These are phyloP conservation scores for Dendrobium officinale DNA, from an alignment of 106 monocot genomes.

Conservation along the genomic window DNA sequence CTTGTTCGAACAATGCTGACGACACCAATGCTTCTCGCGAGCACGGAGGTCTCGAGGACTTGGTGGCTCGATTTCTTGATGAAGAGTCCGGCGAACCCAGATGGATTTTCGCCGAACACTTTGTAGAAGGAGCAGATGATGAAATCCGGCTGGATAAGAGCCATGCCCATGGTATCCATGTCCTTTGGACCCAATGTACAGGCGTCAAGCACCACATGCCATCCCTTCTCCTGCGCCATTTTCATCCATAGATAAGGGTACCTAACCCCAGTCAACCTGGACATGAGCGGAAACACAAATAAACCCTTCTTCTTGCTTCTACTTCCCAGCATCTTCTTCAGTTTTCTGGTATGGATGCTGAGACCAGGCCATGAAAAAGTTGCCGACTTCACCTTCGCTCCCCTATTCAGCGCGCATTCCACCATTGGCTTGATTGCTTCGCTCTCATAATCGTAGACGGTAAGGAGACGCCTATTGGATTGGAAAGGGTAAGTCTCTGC, in stretches of 20 bases:
- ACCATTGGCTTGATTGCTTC: conserved; percentile 46
- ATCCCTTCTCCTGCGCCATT: conserved; percentile 58
- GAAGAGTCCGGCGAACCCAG: conserved; percentile 68
- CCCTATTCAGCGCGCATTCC: conserved; percentile 33
- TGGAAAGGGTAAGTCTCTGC: conserved; percentile 69
- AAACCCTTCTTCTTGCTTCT: conserved; percentile 34
- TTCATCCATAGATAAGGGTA: conserved; percentile 79
- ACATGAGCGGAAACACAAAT: conserved; percentile 68
- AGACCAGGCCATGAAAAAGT: conserved; percentile 66
- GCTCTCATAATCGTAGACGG: conserved; percentile 77
- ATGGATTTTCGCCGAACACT: conserved; percentile 71
- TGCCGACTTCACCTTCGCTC: conserved; percentile 45
- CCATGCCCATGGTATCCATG: conserved; percentile 61
- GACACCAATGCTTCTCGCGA: conserved; percentile 40
- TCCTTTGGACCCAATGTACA: conserved; percentile 68
- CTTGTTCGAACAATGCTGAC: conserved; percentile 47
- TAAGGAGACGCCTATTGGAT: conserved; percentile 40
- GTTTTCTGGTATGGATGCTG: conserved; percentile 31
- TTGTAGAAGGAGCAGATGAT: conserved; percentile 82
- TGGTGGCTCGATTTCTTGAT: conserved; percentile 41
- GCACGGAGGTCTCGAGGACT: conserved; percentile 22
- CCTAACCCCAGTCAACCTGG: conserved; percentile 51
- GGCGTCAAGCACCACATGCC: conserved; percentile 70
- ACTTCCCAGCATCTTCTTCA: conserved; percentile 37
- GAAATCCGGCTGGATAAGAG: conserved; percentile 70